Evolutionary conservation across 2,329 filamentous ascomycete genomes (phyloP).

Genomic region (Phoma sp.): DNA sequence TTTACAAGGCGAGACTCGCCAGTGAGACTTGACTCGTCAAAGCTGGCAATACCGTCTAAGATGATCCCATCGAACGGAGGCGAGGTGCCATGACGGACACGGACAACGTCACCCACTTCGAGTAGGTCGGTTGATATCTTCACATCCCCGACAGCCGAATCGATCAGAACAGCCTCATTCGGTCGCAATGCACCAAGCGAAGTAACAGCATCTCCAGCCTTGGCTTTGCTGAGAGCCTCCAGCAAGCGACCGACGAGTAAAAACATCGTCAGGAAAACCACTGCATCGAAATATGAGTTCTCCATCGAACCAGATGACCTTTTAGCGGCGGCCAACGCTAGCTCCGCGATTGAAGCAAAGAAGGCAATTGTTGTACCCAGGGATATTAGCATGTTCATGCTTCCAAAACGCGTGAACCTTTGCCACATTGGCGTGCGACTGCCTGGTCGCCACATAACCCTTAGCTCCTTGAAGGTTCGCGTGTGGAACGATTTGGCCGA

Average conservation of each 20-base stretch:
- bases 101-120: constrained; percentile 63
- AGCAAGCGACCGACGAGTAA: constrained; percentile 76
- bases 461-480: constrained; percentile 79
- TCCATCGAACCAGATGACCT: constrained; percentile 43
- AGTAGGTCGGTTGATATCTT: constrained; percentile 72
- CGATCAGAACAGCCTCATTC: constrained; percentile 75
- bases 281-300: constrained; percentile 82
- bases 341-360: constrained; percentile 78
- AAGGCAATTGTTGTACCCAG: constrained; percentile 89
- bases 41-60: constrained; percentile 64
- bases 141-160: constrained; percentile 48
- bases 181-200: constrained; percentile 80
- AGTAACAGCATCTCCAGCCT: constrained; percentile 84
- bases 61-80: constrained; percentile 83
- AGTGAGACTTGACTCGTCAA: constrained; percentile 91
- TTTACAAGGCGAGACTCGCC: constrained; percentile 74
- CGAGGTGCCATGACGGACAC: constrained; percentile 79
- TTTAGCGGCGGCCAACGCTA: constrained; percentile 65
- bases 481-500: constrained; percentile 85
- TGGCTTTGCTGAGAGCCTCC: constrained; percentile 91
- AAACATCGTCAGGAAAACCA: constrained; percentile 90
- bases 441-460: constrained; percentile 76
- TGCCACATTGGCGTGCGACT: constrained; percentile 76
- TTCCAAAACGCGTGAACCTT: constrained; percentile 90
- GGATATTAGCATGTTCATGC: constrained; percentile 95